Percentiles rank a stretch among this genome's conserved stretches.
Evolutionary conservation across 2,329 filamentous ascomycete genomes (phyloP).

Genomic region (Teratosphaeria viscida): DNA sequence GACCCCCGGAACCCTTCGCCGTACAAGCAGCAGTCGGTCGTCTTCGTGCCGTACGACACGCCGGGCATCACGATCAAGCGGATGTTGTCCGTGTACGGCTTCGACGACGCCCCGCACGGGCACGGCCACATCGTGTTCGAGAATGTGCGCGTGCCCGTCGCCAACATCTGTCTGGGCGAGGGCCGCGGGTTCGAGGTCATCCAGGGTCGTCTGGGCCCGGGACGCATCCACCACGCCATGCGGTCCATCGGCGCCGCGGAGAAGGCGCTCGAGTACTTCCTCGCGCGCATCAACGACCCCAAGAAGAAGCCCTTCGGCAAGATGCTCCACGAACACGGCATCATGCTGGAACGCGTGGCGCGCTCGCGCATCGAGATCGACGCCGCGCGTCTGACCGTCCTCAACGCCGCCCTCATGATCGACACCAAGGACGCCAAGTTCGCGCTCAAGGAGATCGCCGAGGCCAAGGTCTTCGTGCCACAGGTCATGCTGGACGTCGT

Average conservation of each 20-base stretch:
- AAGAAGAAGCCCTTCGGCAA: constrained; percentile 86
- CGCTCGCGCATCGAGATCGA: constrained; percentile 90
- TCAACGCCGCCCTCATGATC: constrained; percentile 93
- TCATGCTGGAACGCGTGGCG: constrained; percentile 91
- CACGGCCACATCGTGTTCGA: constrained; percentile 87
- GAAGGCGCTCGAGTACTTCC: constrained; percentile 85
- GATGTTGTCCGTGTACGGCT: constrained; percentile 90
- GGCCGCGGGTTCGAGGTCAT: constrained; percentile 97
- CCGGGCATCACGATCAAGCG: constrained; percentile 86
- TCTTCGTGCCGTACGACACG: constrained; percentile 71
- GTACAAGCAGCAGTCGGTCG: constrained; percentile 87
- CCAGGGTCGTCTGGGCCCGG: constrained; percentile 88
- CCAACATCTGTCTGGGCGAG: constrained; percentile 82
- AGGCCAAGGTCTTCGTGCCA: constrained; percentile 89
- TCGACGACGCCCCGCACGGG: constrained; percentile 95
- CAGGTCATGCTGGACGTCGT: constrained; percentile 74
- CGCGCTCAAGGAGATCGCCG: constrained; percentile 83
- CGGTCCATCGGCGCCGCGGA: constrained; percentile 84
- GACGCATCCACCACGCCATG: constrained; percentile 97
- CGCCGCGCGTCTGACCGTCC: constrained; percentile 74
- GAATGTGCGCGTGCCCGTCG: constrained; percentile 76
- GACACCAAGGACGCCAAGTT: constrained; percentile 81
- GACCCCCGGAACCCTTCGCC: constrained; percentile 63
- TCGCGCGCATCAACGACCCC: constrained; percentile 87
- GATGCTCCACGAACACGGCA: constrained; percentile 75